Base-by-base conservation (phyloP, 1,284 basidiomycete species). In the Austroboletus niveus region DNA sequence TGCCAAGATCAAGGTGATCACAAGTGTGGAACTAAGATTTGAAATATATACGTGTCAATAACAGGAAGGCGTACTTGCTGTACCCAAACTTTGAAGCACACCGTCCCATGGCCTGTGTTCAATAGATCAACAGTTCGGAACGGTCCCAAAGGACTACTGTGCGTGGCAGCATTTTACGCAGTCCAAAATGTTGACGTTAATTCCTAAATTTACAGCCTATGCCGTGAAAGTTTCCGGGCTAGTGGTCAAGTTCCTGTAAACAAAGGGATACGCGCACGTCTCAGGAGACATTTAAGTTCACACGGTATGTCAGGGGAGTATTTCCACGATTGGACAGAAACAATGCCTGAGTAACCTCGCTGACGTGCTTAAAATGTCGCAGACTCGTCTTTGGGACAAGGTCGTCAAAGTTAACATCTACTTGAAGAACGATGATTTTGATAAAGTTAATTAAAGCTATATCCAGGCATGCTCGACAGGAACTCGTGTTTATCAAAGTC, bases 201-300 rank as follows among this genome's bases (percentile, higher is more conserved):
- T 48, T 32, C 38, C 46, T 8, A 7, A 45, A 42, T 57, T 39
- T 29, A 46, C 54, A 81, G 80, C 79, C n/a, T 79, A 80, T 67
- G 78, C 77, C 11, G 75, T 74, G 24, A 83, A 81, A 59, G 72
- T 77, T 12, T 75, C 77, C 8, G 80, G 80, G 7, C 62, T 84
- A 82, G 79, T 52, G 82, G 81, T 6, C 81, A 82, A 63, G 78
- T 75, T 6, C 81, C 80, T 1, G 73, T 75, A 12, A 77, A 75
- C 56, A 68, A 62, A 73, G 35, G 78, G 22, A 70, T 73, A 27
- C 52, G 81, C 15, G 17, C 17, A 17, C 17, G 75, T 82, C 11
- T 62, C 64, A 29, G 82, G 81, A 20, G 80, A 78, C 15, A 75
- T 84, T 51, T 61, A 78, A 60, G 81, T 78, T 57, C 81, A 83